Conservation (phyloP, 1,284 basidiomycete genomes). For the Volvariella surrecta region DNA sequence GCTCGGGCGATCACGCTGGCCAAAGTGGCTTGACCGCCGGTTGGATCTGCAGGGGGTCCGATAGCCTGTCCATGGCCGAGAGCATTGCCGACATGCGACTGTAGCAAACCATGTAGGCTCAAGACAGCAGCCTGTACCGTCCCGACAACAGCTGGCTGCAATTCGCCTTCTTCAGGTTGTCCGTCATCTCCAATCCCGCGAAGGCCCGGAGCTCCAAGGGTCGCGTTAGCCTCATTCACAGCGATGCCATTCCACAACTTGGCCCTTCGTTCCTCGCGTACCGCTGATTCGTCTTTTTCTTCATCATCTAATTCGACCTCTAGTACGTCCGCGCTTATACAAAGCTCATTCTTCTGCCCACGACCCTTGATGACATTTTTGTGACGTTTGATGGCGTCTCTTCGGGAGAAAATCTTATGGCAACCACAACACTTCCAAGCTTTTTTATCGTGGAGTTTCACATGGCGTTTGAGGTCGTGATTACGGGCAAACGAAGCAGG, state of each 20-base stretch:
- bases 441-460: conserved; percentile 55
- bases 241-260: conserved; percentile 55
- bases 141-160: conserved; percentile 39
- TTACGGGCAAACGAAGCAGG: conserved; percentile 68
- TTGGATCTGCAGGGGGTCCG: conserved; percentile 28
- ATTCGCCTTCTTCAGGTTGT: conserved; percentile 54
- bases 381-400: conserved; percentile 71
- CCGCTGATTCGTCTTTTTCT: conserved; percentile 39
- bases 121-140: conserved; percentile 46
- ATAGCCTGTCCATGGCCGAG: conserved; percentile 34
- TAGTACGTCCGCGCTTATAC: conserved; percentile 43
- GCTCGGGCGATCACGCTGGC: conserved; percentile 61
- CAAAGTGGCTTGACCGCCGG: conserved; percentile 49
- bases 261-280: conserved; percentile 46
- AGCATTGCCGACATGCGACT: conserved; percentile 46
- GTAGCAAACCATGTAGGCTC: conserved; percentile 48
- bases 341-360: conserved; percentile 38
- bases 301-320: conserved; percentile 49
- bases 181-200: conserved; percentile 20
- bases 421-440: conserved; percentile 67
- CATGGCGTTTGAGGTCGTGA: conserved; percentile 69
- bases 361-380: conserved; percentile 44
- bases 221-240: conserved; percentile 25
- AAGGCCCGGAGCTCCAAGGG: conserved; percentile 8
- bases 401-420: conserved; percentile 60